Conservation (phyloP, 345 rosid genomes). For the Cochlearia excelsa region DNA sequence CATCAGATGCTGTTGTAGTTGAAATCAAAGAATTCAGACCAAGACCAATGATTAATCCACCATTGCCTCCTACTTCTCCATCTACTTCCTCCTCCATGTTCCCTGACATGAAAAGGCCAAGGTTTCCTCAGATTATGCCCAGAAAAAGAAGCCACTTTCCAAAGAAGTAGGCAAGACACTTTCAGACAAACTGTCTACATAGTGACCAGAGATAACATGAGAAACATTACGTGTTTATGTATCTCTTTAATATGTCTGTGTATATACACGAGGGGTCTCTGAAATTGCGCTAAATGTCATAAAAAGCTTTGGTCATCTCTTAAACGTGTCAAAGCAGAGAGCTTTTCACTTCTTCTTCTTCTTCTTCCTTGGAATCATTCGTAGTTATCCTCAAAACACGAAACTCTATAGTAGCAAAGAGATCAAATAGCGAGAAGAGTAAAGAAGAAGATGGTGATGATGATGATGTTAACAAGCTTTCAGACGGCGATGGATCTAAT, state of each 20-base stretch:
- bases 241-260: background rate
- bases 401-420: background rate
- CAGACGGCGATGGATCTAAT: slow-evolving; percentile 60
- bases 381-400: background rate
- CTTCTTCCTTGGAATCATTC: background rate
- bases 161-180: slow-evolving; percentile 19
- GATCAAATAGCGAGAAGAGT: slow-evolving; percentile 16
- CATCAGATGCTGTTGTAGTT: slow-evolving; percentile 76
- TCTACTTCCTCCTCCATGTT: slow-evolving; percentile 27
- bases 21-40: slow-evolving; percentile 57
- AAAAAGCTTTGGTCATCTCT: slow-evolving; percentile 11
- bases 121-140: slow-evolving; percentile 32
- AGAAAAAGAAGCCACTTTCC: slow-evolving; percentile 33
- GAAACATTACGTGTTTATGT: slow-evolving; percentile 13
- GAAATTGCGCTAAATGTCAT: slow-evolving; percentile 27
- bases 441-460: background rate
- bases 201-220: slow-evolving; percentile 12
- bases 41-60: slow-evolving; percentile 46
- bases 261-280: slow-evolving; percentile 20
- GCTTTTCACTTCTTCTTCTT: slow-evolving; percentile 19
- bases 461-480: slow-evolving; percentile 46
- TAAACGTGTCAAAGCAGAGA: slow-evolving; percentile 25
- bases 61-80: slow-evolving; percentile 41
- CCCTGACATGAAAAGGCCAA: slow-evolving; percentile 26
- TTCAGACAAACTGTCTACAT: background rate